A percentile compares a stretch with the other conserved stretches of the same genome.
These are phyloP conservation scores for Catunica adiposa DNA, from an alignment of 2,329 filamentous ascomycete genomes.

Conservation along the genomic window DNA sequence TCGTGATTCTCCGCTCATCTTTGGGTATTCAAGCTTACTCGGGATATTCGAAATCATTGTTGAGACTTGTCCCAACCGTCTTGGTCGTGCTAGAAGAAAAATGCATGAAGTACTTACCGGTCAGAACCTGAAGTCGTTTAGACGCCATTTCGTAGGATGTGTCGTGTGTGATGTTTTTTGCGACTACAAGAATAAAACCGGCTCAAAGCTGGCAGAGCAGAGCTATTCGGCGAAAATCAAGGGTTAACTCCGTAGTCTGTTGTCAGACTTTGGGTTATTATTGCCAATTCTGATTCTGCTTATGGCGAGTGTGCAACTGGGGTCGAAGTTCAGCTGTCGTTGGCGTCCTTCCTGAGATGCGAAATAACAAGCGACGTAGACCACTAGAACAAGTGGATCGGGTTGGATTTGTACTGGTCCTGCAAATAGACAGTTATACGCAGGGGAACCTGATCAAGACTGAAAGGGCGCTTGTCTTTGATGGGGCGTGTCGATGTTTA, in stretches of 20 bases:
- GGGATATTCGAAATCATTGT: too few relatives aligned
- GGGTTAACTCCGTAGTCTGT: too few relatives aligned
- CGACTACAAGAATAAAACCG: not conserved
- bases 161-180: constrained; percentile 2
- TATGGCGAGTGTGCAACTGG: not conserved
- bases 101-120: constrained; percentile 7
- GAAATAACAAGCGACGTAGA: not conserved
- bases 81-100: not conserved
- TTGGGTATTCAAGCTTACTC: too few relatives aligned
- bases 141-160: constrained; percentile 10
- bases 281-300: not conserved
- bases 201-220: too few relatives aligned
- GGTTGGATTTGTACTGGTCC: not conserved
- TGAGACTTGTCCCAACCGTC: too few relatives aligned
- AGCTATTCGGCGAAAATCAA: too few relatives aligned
- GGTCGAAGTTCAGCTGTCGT: not conserved
- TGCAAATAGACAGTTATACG: not conserved
- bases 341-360: not conserved
- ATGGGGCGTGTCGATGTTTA: not conserved
- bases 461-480: not conserved
- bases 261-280: not conserved
- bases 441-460: not conserved
- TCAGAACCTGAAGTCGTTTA: constrained; percentile 12
- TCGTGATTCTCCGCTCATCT: too few relatives aligned
- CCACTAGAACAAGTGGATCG: not conserved